Conservation (phyloP, 73 alveolate genomes). For the Paramecium sonneborni region DNA sequence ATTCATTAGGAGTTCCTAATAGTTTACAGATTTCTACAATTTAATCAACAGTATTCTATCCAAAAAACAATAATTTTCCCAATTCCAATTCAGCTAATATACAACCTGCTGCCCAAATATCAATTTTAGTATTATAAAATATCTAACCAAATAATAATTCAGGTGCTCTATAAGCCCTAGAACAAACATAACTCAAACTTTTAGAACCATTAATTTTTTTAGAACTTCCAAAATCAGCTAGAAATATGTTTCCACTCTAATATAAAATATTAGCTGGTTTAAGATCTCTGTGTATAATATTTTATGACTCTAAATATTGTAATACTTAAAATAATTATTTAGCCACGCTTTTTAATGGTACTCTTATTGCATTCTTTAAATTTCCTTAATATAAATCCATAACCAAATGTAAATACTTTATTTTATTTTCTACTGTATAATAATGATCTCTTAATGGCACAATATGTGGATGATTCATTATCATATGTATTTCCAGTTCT, state of each 20-base stretch:
- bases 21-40: constrained; percentile 69
- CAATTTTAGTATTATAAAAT: constrained; percentile 77
- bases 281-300: constrained; percentile 60
- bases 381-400: constrained; percentile 32
- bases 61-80: constrained; percentile 74
- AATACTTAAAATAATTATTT: constrained; percentile 28
- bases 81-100: constrained; percentile 40
- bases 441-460: neutral
- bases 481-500: neutral
- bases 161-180: constrained; percentile 80
- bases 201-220: constrained; percentile 49
- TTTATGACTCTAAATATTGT: constrained; percentile 7
- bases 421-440: neutral
- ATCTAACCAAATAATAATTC: constrained; percentile 78
- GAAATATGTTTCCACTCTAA: constrained; percentile 28
- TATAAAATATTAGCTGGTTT: constrained; percentile 62
- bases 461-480: constrained; percentile 14
- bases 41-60: constrained; percentile 74
- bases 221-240: constrained; percentile 64
- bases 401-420: neutral
- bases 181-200: constrained; percentile 64
- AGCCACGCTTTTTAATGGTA: neutral
- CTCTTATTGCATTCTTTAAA: neutral
- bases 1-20: constrained; percentile 59
- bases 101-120: constrained; percentile 88